Evolutionary conservation across 2,329 filamentous ascomycete genomes (phyloP).

Genomic region (Phyllosticta citrichinensis): DNA sequence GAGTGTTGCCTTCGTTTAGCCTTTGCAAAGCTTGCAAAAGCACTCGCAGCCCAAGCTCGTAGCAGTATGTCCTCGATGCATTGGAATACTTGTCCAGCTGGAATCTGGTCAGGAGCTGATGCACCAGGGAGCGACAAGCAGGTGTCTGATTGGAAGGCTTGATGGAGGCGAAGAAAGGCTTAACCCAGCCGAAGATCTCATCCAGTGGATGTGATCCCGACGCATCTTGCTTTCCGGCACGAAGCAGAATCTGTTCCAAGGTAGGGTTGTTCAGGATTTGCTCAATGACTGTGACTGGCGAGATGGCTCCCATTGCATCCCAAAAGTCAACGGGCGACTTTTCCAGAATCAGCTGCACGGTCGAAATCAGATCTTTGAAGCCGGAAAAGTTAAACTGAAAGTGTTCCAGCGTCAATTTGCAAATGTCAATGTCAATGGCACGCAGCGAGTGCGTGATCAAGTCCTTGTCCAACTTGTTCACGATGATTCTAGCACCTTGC

Average conservation of each 20-base stretch:
- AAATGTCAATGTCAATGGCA: conserved; percentile 63
- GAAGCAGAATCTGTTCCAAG: conserved; percentile 51
- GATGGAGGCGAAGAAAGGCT: conserved; percentile 67
- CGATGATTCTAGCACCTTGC: conserved; percentile 63
- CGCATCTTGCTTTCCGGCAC: conserved; percentile 30
- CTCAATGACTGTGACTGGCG: conserved; percentile 72
- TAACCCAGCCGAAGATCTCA: conserved; percentile 66
- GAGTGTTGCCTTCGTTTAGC: conserved; percentile 23
- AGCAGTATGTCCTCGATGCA: conserved; percentile 51
- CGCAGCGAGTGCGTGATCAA: conserved; percentile 70
- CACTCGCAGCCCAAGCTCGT: conserved; percentile 45
- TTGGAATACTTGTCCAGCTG: conserved; percentile 47
- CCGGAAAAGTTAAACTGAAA: conserved; percentile 44
- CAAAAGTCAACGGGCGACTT: conserved; percentile 75
- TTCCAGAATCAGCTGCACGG: conserved; percentile 60
- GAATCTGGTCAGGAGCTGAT: conserved; percentile 60
- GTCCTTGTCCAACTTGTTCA: conserved; percentile 62
- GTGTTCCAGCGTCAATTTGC: conserved; percentile 52
- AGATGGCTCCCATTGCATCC: conserved; percentile 75
- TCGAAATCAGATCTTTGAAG: conserved; percentile 59
- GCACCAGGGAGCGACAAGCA: conserved; percentile 67
- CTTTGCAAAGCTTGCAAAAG: conserved; percentile 24
- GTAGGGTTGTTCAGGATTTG: conserved; percentile 66
- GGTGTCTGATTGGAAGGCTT: conserved; percentile 66
- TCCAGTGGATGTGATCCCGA: conserved; percentile 49